Evolutionary conservation across 495 filamentous ascomycete species (phyloP), one percentile per base, ranked within the genome.

Genomic region (Talaromyces ruber): DNA sequence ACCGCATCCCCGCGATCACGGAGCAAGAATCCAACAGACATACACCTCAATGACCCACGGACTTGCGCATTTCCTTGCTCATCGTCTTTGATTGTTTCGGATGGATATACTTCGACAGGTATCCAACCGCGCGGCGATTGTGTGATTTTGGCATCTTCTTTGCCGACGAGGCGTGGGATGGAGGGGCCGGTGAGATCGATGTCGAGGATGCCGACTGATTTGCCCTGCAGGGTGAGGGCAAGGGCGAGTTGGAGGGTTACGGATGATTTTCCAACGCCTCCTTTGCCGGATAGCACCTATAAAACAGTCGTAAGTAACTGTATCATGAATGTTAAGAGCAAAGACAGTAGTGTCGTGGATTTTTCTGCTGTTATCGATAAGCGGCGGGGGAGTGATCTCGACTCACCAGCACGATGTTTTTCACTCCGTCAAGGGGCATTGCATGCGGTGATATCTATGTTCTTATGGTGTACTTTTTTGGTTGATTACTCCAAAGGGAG

Each of bases 231-330:
- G 3, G 90, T 88, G 56, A 98, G 87, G 5, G 93, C 90, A 47
- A 98, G 86, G 6, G 94, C 94, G 9, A 98, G 87, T 72, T 98
- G 95, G 3, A 93, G 92, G 12, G 94, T 98, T 6, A 97, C 85
- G 54, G 92, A 96, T 60, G 94, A 98, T 81, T 98, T 98, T 14
- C 94, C 94, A 2, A 98, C 94, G 63, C 94, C 94, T 64, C 94
- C 94, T 80, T 98, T 98, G 67, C 94, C 94, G 6, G 95, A 98
- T 62, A 98, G 91, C 65, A 98, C 72, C 77, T 80, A 63, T 18
- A 61, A 14, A 34, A 37, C 12, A 6, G 29, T 32, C 1, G 47
- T 67, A 22, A 25, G 53, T 63, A 6, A 65, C 24, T 47, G 37
- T 26, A 26, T 39, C 51, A 11, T 28, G 6, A 16, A 54, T n/a